Evolutionary conservation across 2,329 filamentous ascomycete species (phyloP).

Genomic region (Botrytis porri): DNA sequence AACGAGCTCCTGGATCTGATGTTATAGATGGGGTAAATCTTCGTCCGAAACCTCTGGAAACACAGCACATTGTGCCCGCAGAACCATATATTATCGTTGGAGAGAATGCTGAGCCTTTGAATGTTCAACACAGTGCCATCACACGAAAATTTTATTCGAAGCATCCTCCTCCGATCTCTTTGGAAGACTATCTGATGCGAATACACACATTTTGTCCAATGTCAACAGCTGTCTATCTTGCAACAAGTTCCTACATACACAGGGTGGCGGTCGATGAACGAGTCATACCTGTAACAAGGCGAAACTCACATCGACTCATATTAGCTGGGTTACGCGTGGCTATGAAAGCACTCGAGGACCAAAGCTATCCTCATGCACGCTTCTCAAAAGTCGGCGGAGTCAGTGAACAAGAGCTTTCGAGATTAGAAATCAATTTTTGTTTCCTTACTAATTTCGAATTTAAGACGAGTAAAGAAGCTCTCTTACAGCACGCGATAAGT

Average conservation of each 20-base stretch:
- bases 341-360: conserved; percentile 92
- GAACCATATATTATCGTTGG: conserved; percentile 59
- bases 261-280: conserved; percentile 74
- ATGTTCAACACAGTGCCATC: conserved; percentile 79
- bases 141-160: conserved; percentile 93
- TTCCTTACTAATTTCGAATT: conserved; percentile 84
- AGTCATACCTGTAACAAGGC: conserved; percentile 73
- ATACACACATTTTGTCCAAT: conserved; percentile 91
- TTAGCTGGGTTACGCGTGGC: conserved; percentile 82
- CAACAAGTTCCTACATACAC: conserved; percentile 83
- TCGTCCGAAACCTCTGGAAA: conserved; percentile 38
- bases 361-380: conserved; percentile 79
- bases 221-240: conserved; percentile 89
- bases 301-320: conserved; percentile 83
- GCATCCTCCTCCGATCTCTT: conserved; percentile 74
- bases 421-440: conserved; percentile 86
- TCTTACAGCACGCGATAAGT: conserved; percentile 49
- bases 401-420: conserved; percentile 73
- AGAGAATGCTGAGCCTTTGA: conserved; percentile 68
- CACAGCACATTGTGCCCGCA: conserved; percentile 28
- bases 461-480: conserved; percentile 56
- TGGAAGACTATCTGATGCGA: conserved; percentile 81
- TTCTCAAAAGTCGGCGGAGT: conserved; percentile 88
- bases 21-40: conserved; percentile 56
- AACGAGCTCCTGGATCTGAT: conserved; percentile 36